Conservation (phyloP, 2,329 filamentous ascomycete species). For the Fusarium sp. region DNA sequence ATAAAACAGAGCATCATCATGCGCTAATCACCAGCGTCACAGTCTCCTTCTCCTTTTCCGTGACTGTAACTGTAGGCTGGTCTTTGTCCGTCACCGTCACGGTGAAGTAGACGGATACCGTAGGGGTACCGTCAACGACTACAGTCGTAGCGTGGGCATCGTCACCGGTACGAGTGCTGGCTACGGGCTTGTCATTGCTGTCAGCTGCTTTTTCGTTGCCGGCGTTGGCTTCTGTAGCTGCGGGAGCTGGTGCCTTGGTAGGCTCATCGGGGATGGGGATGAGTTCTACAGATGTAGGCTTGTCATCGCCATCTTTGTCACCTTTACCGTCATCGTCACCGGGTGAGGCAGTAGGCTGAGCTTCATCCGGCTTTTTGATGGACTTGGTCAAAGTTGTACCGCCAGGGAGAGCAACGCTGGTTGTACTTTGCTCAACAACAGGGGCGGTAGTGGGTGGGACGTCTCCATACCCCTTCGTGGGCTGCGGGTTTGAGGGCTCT, state of each 20-base stretch:
- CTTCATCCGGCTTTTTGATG: slow-evolving; percentile 46
- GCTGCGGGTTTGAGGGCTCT: slow-evolving; percentile 29
- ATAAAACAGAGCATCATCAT: slow-evolving; percentile 20
- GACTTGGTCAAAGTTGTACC: slow-evolving; percentile 49
- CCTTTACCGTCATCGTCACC: background rate
- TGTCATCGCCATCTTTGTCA: slow-evolving; percentile 5
- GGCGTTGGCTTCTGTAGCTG: slow-evolving; percentile 34
- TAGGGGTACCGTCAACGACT: slow-evolving; percentile 53
- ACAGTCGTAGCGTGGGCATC: slow-evolving; percentile 43
- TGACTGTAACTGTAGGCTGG: slow-evolving; percentile 54
- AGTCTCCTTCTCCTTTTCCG: slow-evolving; percentile 51
- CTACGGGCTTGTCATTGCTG: slow-evolving; percentile 24
- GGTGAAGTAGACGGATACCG: slow-evolving; percentile 56
- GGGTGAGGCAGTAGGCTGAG: slow-evolving; percentile 28
- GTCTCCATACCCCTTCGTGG: slow-evolving; percentile 28
- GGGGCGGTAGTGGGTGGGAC: slow-evolving; percentile 28
- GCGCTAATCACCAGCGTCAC: slow-evolving; percentile 53
- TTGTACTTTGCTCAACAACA: slow-evolving; percentile 24
- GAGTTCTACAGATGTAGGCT: slow-evolving; percentile 48
- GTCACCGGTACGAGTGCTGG: slow-evolving; percentile 28
- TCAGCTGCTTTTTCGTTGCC: slow-evolving; percentile 3
- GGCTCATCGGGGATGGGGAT: slow-evolving; percentile 47
- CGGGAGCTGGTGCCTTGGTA: slow-evolving; percentile 24
- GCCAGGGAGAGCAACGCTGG: slow-evolving; percentile 19
- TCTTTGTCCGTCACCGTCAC: slow-evolving; percentile 55